These are phyloP conservation scores for Parastagonospora nodorum DNA, from an alignment of 2,329 filamentous ascomycete genomes.

Conservation along the genomic window DNA sequence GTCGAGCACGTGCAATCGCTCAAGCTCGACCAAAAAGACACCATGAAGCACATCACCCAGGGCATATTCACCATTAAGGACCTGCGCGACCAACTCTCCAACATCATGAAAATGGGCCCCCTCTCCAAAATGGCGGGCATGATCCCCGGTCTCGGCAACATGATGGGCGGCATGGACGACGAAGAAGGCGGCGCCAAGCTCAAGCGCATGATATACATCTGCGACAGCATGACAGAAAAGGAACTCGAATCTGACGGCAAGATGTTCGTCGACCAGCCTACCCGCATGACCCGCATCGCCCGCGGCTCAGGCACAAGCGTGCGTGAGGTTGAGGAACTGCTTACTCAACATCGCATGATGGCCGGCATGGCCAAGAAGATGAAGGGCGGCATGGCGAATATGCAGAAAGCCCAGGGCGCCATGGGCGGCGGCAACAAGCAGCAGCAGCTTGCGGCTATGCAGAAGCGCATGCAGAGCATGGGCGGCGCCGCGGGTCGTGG, in stretches of 20 bases:
- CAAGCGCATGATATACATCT: slow-evolving; percentile 98
- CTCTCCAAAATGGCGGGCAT: slow-evolving; percentile 97
- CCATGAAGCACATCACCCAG: slow-evolving; percentile 97
- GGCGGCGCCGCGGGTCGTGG: slow-evolving; percentile 70
- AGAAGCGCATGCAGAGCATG: slow-evolving; percentile 93
- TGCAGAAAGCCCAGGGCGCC: slow-evolving; percentile 89
- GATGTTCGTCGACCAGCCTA: slow-evolving; percentile 89
- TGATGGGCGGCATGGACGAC: slow-evolving; percentile 97
- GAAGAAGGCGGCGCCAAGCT: slow-evolving; percentile 93
- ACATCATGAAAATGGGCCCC: slow-evolving; percentile 99
- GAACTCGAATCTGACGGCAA: slow-evolving; percentile 96
- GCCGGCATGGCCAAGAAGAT: slow-evolving; percentile 99
- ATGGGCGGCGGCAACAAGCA: slow-evolving; percentile 91
- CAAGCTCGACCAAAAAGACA: slow-evolving; percentile 96
- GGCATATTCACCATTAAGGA: slow-evolving; percentile 96
- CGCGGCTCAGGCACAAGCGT: slow-evolving; percentile 89
- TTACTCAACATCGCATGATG: slow-evolving; percentile 99
- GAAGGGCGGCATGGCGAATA: slow-evolving; percentile 96
- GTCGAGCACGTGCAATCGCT: slow-evolving; percentile 96
- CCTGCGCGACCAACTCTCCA: slow-evolving; percentile 90
- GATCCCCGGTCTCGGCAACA: slow-evolving; percentile 91
- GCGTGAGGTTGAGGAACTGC: slow-evolving; percentile 88
- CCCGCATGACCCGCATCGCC: slow-evolving; percentile 89
- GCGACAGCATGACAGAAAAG: slow-evolving; percentile 96
- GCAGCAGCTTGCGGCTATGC: slow-evolving; percentile 95